Conservation (phyloP, 2,329 filamentous ascomycete genomes). For the Aureobasidium sp. region DNA sequence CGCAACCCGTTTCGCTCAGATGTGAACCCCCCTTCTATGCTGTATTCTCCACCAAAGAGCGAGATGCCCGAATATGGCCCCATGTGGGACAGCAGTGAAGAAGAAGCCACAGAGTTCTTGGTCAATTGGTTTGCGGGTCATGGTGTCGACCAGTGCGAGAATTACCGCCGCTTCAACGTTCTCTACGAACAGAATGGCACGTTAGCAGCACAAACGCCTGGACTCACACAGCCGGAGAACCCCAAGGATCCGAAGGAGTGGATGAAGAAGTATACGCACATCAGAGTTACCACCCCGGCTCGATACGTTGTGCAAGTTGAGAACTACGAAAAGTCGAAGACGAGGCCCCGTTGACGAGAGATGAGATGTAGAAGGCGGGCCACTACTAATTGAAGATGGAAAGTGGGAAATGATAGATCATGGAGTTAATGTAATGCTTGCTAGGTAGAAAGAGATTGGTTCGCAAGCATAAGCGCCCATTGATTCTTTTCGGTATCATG, state of each 20-base stretch:
- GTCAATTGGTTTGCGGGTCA: conserved; percentile 28
- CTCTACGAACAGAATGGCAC: conserved; percentile 21
- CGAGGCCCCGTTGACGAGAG: neutral
- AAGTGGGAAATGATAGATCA: neutral
- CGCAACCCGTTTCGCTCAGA: neutral
- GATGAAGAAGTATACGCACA: conserved; percentile 24
- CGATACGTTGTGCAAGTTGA: conserved; percentile 3
- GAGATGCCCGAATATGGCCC: conserved; percentile 22
- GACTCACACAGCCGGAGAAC: conserved; percentile 13
- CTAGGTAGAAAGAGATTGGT: neutral
- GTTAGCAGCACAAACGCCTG: conserved; percentile 4
- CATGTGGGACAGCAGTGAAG: conserved; percentile 23
- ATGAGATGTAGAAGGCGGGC: too few species aligned
- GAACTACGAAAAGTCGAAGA: conserved; percentile 16
- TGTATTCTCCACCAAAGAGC: conserved; percentile 4
- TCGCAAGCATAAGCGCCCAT: neutral
- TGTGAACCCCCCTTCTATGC: neutral
- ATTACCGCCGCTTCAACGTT: conserved; percentile 26
- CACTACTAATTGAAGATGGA: neutral
- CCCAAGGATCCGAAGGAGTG: conserved; percentile 23
- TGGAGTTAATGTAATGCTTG: neutral
- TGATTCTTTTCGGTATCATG: neutral
- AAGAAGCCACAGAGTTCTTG: conserved; percentile 24
- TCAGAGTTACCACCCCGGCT: conserved; percentile 21
- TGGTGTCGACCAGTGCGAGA: conserved; percentile 20